A percentile compares a stretch with the other conserved stretches of the same genome.
Evolutionary conservation across 495 filamentous ascomycete genomes (phyloP).

Genomic region (Astrothelium subdiscretum): DNA sequence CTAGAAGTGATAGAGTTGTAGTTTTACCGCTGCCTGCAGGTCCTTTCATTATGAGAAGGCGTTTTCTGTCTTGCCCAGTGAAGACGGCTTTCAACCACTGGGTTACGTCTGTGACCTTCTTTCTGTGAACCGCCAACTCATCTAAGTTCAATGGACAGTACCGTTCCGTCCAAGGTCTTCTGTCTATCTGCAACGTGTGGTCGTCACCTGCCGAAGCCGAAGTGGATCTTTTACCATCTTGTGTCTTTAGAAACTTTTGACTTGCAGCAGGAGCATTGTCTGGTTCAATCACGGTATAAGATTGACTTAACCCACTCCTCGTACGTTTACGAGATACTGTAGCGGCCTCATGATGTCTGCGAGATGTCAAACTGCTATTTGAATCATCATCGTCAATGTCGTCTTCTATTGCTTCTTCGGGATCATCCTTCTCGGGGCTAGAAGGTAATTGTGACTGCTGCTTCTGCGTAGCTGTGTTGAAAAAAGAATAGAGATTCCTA

Average conservation of each 20-base stretch:
- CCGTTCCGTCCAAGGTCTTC: conserved; percentile 71
- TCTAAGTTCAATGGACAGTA: conserved; percentile 62
- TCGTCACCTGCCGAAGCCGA: conserved; percentile 23
- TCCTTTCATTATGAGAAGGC: conserved; percentile 74
- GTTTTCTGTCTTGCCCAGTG: conserved; percentile 40
- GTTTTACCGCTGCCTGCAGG: conserved; percentile 92
- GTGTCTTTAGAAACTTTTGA: conserved; percentile 29
- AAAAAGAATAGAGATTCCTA: conserved; percentile 34
- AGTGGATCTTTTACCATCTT: conserved; percentile 8
- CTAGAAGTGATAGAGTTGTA: conserved; percentile 65
- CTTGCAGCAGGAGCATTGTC: conserved; percentile 10
- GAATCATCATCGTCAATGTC: conserved; percentile 24
- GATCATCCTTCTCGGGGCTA: conserved; percentile 22
- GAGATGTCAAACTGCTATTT: conserved; percentile 9
- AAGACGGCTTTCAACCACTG: conserved; percentile 70
- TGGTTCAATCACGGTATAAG: background rate
- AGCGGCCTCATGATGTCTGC: background rate
- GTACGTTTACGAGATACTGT: conserved; percentile 22
- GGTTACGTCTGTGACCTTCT: conserved; percentile 77
- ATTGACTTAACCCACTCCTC: conserved; percentile 4
- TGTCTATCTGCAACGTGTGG: conserved; percentile 19
- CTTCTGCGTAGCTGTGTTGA: conserved; percentile 26
- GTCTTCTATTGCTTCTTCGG: conserved; percentile 35
- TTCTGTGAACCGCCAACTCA: conserved; percentile 85
- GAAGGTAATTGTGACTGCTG: conserved; percentile 17